Evolutionary conservation across 495 filamentous ascomycete species (phyloP), one percentile per base, ranked within the genome.

Genomic region (Penicillium psychrofluorescens): DNA sequence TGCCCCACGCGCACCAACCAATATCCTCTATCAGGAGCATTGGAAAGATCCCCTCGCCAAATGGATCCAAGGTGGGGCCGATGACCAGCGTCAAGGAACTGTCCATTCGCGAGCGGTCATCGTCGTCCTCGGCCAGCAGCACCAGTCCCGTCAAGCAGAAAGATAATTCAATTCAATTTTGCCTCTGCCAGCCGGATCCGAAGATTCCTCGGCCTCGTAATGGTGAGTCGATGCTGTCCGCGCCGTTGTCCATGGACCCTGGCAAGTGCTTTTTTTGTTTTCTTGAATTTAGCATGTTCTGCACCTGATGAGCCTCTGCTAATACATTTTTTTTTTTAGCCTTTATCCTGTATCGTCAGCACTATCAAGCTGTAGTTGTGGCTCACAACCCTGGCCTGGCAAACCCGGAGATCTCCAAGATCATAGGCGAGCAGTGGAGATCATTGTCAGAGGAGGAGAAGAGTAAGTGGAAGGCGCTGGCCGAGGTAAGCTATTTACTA

Each of bases 331-430:
- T 10, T 28, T 47, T 63, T 56, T 51, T 61, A 98, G 92, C 94
- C 31, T 98, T 98, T 66, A 98, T 98, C 53, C 77, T 98, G 53
- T 98, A 95, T 68, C 86, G 92, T 28, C 92, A 97, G 61, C 87
- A 94, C 63, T 83, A 92, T 57, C 92, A 97, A 68, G 80, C 82
- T 6, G 67, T 76, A 8, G 85, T 96, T 8, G 85, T 91, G 7
- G 74, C 81, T 9, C 79, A 86, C 53, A 75, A 96, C 57, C 92
- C 90, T 6, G 88, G 90, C 35, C 79, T 95, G 50, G 81, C 94
- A 30, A 98, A 98, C 64, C 92, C 92, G 6, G 90, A 98, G 39
- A 95, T 98, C 46, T 97, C 92, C 32, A 97, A 97, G 66, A 92
- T 96, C 52, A 95, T 97, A 55, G 92, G 94, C 35, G 84, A 90